Base-by-base conservation (phyloP, 208 protist genomes). In the Endotrypanum monterogeii region DNA sequence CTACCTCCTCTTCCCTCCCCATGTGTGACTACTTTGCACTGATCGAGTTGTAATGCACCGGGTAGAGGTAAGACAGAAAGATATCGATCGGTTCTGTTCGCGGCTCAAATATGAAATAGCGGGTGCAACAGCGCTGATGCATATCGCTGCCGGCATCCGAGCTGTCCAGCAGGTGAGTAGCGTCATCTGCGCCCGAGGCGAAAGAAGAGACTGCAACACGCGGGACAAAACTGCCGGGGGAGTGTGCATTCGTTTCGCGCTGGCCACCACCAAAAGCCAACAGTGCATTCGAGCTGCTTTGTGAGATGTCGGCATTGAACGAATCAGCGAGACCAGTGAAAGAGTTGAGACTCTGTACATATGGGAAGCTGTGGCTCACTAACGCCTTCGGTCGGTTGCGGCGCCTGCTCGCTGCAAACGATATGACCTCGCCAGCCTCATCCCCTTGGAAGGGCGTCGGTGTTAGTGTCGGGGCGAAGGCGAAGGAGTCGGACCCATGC, bases 1-100 rank as follows among this genome's bases (percentile, higher is more conserved):
- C 6, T 3, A 54, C 23, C 50, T 23, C 23, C 50, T 20, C 14
- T 23, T 20, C 50, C 16, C 23, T 54, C 25, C 28, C 25, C 28
- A 30, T 20, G 28, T 60, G 57, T 20, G 50, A 20, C 44, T 69
- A 67, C 57, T 51, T 62, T 9, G 87, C 61, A 65, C 75, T 79
- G 39, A 97, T 66, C 9, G 89, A 83, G 75, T 97, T 96, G 88
- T 96, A 97, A 79, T 97, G 93, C 48, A 96, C 85, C 5, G 93
- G 93, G 68, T 84, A 94, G 3, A 96, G 75, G 77, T 97, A 97
- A 25, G 91, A 93, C n/a, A 97, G 86, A 63, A 97, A 96, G 25
- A 96, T 80, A 61, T 95, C 89, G 61, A 94, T 89, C 32, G 92
- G 83, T 73, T 93, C 87, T 46, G 67, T 83, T 56, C 85, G 89